These are phyloP conservation scores for Hypoxylon perforatum DNA, from an alignment of 495 filamentous ascomycete species.

Conservation along the genomic window DNA sequence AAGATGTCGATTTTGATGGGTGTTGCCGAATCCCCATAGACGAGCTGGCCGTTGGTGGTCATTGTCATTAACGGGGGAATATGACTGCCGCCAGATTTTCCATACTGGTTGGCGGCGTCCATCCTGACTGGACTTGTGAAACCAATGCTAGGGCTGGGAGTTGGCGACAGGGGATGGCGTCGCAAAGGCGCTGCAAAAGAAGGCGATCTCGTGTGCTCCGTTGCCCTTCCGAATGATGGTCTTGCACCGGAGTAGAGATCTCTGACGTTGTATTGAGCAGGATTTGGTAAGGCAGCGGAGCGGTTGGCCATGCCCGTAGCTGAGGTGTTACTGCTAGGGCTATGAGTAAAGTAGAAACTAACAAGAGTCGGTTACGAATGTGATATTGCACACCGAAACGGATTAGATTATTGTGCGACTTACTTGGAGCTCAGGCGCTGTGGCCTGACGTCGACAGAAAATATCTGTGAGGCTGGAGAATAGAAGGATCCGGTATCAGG, in stretches of 20 bases:
- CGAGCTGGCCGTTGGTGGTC: slow-evolving; percentile 65
- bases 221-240: slow-evolving; percentile 58
- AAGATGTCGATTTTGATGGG: slow-evolving; percentile 79
- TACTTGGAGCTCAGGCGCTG: slow-evolving; percentile 63
- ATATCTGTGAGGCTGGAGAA: slow-evolving; percentile 55
- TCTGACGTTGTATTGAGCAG: slow-evolving; percentile 58
- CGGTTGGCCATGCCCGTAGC: slow-evolving; percentile 66
- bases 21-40: slow-evolving; percentile 62
- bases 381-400: slow-evolving; percentile 22
- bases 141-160: slow-evolving; percentile 55
- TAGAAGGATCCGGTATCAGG: slow-evolving; percentile 59
- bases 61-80: slow-evolving; percentile 72
- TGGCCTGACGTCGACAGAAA: slow-evolving; percentile 59
- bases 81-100: slow-evolving; percentile 52
- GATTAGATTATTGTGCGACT: slow-evolving; percentile 45
- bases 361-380: slow-evolving; percentile 16
- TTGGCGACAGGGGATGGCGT: slow-evolving; percentile 64
- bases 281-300: slow-evolving; percentile 61
- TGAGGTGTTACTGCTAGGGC: slow-evolving; percentile 56
- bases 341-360: slow-evolving; percentile 51
- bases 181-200: slow-evolving; percentile 56
- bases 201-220: slow-evolving; percentile 62
- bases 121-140: slow-evolving; percentile 58
- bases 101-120: slow-evolving; percentile 55
- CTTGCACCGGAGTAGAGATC: slow-evolving; percentile 62